Evolutionary conservation across 1,284 basidiomycete genomes (phyloP).

Genomic region (Takashimella tepidaria): DNA sequence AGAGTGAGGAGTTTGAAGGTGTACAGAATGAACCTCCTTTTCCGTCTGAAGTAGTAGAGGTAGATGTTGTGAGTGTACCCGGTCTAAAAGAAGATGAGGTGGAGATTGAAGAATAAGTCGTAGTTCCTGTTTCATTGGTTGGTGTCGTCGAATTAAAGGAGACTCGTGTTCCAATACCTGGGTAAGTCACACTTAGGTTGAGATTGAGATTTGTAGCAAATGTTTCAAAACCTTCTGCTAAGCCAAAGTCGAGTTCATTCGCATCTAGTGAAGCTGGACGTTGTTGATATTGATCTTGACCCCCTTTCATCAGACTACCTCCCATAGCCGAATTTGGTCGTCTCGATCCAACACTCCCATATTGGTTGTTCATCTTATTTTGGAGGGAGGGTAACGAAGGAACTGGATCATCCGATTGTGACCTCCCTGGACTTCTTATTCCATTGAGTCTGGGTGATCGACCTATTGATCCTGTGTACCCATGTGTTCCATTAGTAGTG

Average conservation of each 20-base stretch:
- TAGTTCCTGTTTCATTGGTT: neutral
- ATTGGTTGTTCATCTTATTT: neutral
- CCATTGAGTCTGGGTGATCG: neutral
- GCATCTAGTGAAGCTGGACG: neutral
- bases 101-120: neutral
- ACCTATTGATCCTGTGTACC: neutral
- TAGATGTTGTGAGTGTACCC: neutral
- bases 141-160: neutral
- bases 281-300: neutral
- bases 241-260: slow-evolving; percentile 2
- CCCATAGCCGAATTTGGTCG: neutral
- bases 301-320: no score
- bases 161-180: no score
- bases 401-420: neutral
- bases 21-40: neutral
- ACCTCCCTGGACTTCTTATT: neutral
- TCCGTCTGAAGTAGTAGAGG: neutral
- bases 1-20: slow-evolving; percentile 2
- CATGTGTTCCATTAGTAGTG: no score
- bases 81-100: no score
- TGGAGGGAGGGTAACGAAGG: neutral
- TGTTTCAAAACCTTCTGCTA: slow-evolving; percentile 13
- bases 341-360: neutral
- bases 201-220: neutral
- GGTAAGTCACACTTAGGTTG: neutral